Percentiles rank a stretch among this genome's conserved stretches.
Conservation (phyloP, 345 rosid genomes). For the Boechera divaricarpa region DNA sequence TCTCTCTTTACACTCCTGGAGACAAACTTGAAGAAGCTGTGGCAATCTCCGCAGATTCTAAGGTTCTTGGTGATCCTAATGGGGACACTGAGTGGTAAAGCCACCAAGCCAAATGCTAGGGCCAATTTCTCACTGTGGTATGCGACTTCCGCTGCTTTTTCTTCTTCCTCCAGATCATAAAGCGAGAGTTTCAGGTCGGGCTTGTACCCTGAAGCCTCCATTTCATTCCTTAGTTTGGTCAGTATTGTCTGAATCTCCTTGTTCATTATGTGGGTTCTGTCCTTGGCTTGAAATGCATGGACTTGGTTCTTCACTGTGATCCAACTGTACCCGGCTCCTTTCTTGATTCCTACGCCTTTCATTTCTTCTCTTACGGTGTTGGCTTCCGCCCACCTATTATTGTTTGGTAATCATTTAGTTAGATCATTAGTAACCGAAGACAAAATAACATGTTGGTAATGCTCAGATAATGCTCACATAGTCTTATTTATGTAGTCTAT, state of each 20-base stretch:
- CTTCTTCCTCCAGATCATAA: conserved; percentile 87
- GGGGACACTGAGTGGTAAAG: conserved; percentile 64
- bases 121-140: conserved; percentile 89
- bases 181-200: conserved; percentile 69
- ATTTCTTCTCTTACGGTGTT: conserved; percentile 67
- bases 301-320: conserved; percentile 66
- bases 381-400: conserved; percentile 85
- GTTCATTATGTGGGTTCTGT: conserved; percentile 66
- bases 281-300: conserved; percentile 86
- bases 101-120: conserved; percentile 74
- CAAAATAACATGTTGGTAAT: not conserved
- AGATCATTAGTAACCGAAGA: not conserved
- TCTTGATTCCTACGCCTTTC: conserved; percentile 73
- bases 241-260: conserved; percentile 66
- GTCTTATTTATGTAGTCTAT: not conserved
- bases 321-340: conserved; percentile 89
- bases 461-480: not conserved
- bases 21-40: conserved; percentile 72
- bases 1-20: conserved; percentile 65
- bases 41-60: conserved; percentile 88
- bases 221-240: conserved; percentile 53
- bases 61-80: conserved; percentile 85
- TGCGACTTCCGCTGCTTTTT: conserved; percentile 70
- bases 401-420: not conserved
- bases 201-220: conserved; percentile 70